Conservation (phyloP, 2,329 filamentous ascomycete genomes). For the Colletotrichum abscissum region DNA sequence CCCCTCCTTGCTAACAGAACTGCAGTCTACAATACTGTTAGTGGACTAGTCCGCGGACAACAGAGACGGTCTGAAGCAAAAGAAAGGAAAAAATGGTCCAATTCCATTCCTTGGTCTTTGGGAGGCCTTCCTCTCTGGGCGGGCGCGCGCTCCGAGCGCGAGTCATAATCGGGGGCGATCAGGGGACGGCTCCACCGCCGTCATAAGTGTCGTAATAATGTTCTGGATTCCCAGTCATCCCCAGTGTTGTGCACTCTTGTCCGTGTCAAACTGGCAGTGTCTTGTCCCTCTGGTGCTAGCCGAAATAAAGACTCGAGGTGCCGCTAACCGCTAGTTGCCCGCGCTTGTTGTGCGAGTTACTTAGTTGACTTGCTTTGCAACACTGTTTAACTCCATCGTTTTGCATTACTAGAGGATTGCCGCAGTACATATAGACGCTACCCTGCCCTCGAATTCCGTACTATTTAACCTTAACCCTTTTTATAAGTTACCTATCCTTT, state of each 20-base stretch:
- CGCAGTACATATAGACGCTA: too few relatives aligned
- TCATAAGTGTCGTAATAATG: slow-evolving; percentile 32
- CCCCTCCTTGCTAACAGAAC: not conserved
- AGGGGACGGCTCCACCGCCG: slow-evolving; percentile 27
- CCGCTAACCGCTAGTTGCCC: slow-evolving; percentile 25
- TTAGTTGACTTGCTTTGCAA: not conserved
- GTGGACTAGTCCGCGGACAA: not conserved
- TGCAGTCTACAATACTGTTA: not conserved
- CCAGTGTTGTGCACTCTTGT: not conserved
- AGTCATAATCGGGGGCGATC: slow-evolving; percentile 27
- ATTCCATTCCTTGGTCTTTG: not conserved
- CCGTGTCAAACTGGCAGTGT: not conserved
- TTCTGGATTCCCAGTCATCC: slow-evolving; percentile 14
- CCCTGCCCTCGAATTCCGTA: too few relatives aligned
- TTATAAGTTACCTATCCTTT: too few relatives aligned
- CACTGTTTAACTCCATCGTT: too few relatives aligned
- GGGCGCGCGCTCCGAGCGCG: not conserved
- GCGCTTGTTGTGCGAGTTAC: not conserved
- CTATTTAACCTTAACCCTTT: too few relatives aligned
- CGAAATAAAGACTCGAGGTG: slow-evolving; percentile 4
- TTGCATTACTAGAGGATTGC: too few relatives aligned
- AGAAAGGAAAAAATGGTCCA: not conserved
- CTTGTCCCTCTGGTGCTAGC: not conserved
- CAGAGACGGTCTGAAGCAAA: not conserved
- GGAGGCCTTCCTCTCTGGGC: slow-evolving; percentile 10